Conservation (phyloP, 2,329 filamentous ascomycete species). For the Apiospora hydei region DNA sequence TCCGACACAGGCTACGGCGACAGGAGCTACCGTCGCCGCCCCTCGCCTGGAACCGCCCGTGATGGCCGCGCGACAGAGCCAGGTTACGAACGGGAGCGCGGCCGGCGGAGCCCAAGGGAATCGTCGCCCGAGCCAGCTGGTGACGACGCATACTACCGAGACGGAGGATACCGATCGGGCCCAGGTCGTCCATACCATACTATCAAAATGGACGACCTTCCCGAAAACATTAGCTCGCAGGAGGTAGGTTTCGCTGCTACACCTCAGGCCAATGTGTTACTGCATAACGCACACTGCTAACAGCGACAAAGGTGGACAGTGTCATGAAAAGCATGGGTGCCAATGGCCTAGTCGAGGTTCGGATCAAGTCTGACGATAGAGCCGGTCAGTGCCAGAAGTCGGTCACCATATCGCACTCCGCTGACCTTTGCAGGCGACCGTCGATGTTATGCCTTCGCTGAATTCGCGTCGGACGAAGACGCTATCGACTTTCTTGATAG, state of each 20-base stretch:
- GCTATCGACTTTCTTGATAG: constrained; percentile 49
- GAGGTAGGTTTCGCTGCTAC: constrained; percentile 33
- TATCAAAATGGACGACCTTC: constrained; percentile 43
- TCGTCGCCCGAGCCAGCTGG: constrained; percentile 38
- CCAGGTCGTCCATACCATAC: constrained; percentile 43
- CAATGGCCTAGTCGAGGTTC: constrained; percentile 40
- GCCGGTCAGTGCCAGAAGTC: constrained; percentile 31
- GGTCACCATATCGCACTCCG: not conserved
- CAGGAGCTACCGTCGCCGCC: constrained; percentile 31
- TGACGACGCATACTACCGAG: constrained; percentile 36
- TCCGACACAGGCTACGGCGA: constrained; percentile 27
- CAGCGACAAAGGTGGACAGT: constrained; percentile 38
- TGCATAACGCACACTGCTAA: not conserved
- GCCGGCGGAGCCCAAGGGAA: constrained; percentile 35
- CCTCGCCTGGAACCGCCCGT: constrained; percentile 29
- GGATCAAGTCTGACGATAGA: constrained; percentile 43
- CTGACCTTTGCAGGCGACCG: constrained; percentile 34
- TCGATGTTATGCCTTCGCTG: constrained; percentile 48
- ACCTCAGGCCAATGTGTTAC: not conserved
- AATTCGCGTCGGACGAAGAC: constrained; percentile 49
- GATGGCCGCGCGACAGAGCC: constrained; percentile 15
- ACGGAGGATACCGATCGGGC: constrained; percentile 36
- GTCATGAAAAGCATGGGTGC: constrained; percentile 41
- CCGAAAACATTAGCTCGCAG: constrained; percentile 39
- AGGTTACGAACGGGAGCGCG: constrained; percentile 33